phyloP scores from a whole-genome alignment of 306 rosid genomes.

The Dryas alaskensis region DNA sequence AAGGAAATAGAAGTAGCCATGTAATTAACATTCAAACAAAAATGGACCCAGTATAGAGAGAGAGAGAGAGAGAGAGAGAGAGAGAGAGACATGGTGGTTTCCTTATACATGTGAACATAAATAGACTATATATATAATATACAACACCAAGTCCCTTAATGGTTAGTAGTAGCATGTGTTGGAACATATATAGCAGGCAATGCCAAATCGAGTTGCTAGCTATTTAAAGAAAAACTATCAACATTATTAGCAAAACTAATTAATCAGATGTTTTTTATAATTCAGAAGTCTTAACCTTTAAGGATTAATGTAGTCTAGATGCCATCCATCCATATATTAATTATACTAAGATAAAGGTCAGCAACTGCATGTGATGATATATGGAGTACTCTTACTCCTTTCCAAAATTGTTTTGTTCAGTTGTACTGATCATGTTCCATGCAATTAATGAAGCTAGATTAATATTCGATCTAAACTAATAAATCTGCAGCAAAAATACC shows the following conservation, averaged over 20 bases:
- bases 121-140: background rate
- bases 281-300: background rate
- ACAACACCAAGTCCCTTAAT: background rate
- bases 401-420: background rate
- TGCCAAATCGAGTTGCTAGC: background rate
- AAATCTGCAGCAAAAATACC: constrained; percentile 15
- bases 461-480: background rate
- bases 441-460: constrained; percentile 10
- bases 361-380: background rate
- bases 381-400: background rate
- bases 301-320: background rate
- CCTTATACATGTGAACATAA: too few species aligned
- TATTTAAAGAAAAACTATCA: background rate
- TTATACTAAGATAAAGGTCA: background rate
- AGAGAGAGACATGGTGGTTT: too few species aligned
- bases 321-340: background rate
- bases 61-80: too few species aligned
- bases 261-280: too few species aligned
- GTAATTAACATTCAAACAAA: too few species aligned
- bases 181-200: too few species aligned
- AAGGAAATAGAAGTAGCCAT: background rate
- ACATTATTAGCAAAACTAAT: background rate
- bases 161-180: background rate
- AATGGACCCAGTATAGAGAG: too few species aligned
- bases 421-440: background rate